phyloP scores from a whole-genome alignment of 805 yeast species.

The Metschnikowia borealis region DNA sequence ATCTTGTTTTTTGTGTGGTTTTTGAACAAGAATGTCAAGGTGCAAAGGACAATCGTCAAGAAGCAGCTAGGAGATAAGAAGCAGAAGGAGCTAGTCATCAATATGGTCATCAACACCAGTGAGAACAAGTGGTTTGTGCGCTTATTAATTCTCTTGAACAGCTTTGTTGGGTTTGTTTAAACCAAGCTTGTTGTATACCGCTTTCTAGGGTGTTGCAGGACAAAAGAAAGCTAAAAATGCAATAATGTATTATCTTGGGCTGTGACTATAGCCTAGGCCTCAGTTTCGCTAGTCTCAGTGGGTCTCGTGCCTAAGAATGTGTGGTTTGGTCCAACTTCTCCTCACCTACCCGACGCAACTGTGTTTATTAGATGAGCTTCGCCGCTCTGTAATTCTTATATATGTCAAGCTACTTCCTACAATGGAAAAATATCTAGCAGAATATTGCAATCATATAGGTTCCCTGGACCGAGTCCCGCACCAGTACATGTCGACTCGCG shows the following conservation, averaged over 20 bases:
- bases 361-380: background rate
- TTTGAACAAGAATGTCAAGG: conserved; percentile 37
- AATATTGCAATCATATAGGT: background rate
- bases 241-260: background rate
- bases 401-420: background rate
- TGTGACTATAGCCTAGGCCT: background rate
- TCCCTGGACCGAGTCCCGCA: background rate
- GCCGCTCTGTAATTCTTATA: background rate
- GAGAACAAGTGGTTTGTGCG: conserved; percentile 44
- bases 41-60: conserved; percentile 36
- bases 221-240: conserved; percentile 3
- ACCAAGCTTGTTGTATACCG: background rate
- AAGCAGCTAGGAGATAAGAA: conserved; percentile 23
- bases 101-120: conserved; percentile 39
- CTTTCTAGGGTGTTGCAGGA: conserved; percentile 8
- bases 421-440: background rate
- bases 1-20: conserved; percentile 41
- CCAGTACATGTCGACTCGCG: conserved; percentile 4
- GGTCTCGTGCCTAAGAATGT: background rate
- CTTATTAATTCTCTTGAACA: conserved; percentile 32
- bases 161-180: conserved; percentile 40
- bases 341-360: background rate
- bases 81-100: conserved; percentile 38
- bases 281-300: background rate
- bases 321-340: background rate